Evolutionary conservation across 2,329 filamentous ascomycete genomes (phyloP).

Genomic region (Onygena corvina): DNA sequence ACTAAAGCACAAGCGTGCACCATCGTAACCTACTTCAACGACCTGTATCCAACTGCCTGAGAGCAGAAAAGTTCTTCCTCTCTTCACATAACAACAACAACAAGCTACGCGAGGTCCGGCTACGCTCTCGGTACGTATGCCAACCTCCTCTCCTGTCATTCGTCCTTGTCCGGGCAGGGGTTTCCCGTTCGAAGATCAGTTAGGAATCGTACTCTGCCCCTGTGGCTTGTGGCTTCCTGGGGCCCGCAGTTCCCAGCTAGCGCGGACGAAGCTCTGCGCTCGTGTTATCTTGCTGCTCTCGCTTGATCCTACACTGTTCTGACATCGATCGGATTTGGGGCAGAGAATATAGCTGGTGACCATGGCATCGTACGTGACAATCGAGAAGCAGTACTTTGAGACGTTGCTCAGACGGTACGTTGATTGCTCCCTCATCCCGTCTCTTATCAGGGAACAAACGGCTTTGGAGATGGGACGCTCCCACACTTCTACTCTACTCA

Average conservation of each 20-base stretch:
- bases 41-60: no score
- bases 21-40: no score
- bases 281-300: slow-evolving; percentile 1
- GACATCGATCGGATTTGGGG: neutral
- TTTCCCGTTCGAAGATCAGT: neutral
- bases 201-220: neutral
- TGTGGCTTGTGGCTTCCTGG: slow-evolving; percentile 1
- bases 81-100: no score
- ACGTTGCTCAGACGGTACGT: slow-evolving; percentile 50
- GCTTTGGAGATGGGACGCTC: neutral
- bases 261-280: neutral
- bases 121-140: neutral
- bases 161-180: neutral
- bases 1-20: no score
- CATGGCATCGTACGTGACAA: slow-evolving; percentile 40
- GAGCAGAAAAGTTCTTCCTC: neutral
- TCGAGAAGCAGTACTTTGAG: slow-evolving; percentile 50
- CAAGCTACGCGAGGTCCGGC: no score
- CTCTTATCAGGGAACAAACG: neutral
- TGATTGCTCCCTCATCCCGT: neutral
- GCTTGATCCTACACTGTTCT: neutral
- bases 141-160: neutral
- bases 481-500: neutral
- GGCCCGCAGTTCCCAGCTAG: neutral
- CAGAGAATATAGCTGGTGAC: neutral